phyloP scores from a whole-genome alignment of 352 stramenopile species.

The Phytophthora pseudosyringae region DNA sequence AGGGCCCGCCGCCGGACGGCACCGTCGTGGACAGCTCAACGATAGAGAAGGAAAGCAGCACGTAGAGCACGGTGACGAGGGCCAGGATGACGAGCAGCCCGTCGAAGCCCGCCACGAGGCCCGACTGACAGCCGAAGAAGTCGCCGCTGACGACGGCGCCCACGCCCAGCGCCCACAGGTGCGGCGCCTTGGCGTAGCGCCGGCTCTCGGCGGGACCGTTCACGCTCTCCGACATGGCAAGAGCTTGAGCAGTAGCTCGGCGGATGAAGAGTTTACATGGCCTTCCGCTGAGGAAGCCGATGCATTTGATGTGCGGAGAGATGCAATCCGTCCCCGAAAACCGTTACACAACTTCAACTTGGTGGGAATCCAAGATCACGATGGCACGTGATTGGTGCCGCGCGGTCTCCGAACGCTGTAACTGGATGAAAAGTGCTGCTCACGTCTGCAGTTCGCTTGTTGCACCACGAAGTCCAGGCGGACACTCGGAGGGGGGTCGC shows the following conservation, averaged over 20 bases:
- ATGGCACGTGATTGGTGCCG: conserved; percentile 13
- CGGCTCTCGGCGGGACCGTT: conserved; percentile 12
- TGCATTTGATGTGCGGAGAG: conserved; percentile 25
- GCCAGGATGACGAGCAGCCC: conserved; percentile 64
- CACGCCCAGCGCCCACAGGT: conserved; percentile 66
- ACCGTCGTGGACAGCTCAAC: conserved; percentile 68
- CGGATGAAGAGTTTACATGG: conserved; percentile 12
- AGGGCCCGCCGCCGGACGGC: conserved; percentile 58
- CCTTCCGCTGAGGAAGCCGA: conserved; percentile 7
- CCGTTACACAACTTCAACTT: conserved; percentile 30
- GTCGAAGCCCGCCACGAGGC: conserved; percentile 60
- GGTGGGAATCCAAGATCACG: conserved; percentile 6
- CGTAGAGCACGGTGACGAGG: conserved; percentile 66
- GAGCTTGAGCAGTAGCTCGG: conserved; percentile 4
- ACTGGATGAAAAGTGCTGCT: conserved; percentile 29
- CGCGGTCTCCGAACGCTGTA: not conserved
- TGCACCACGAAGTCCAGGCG: not conserved
- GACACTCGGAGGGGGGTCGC: conserved; percentile 15
- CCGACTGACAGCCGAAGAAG: conserved; percentile 73
- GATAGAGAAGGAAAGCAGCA: conserved; percentile 76
- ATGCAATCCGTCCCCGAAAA: conserved; percentile 23
- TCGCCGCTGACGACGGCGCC: conserved; percentile 61
- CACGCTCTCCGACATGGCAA: conserved; percentile 26
- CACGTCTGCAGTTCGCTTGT: conserved; percentile 7
- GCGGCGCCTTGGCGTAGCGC: conserved; percentile 61